Evolutionary conservation across 257 asterid genomes (phyloP), one percentile per base, ranked within the genome.

Genomic region (Osmanthus fragrans): DNA sequence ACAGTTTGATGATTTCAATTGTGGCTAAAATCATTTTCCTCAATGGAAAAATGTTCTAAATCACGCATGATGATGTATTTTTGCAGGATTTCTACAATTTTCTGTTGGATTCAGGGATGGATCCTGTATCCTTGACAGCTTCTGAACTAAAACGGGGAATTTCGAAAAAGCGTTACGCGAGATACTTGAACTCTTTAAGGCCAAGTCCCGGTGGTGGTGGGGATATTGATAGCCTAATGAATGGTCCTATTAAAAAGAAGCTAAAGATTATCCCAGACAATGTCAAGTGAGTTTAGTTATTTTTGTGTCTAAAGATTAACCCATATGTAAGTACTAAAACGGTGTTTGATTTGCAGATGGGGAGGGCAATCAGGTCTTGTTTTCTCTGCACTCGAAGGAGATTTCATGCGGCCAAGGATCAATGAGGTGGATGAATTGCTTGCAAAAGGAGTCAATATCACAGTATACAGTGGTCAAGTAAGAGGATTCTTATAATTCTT

Each of bases 391-490:
- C 13, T 93, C 8, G 77, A 29, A 32, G 94, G 87, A 11, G 97
- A 96, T 80, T 93, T 96, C 89, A 96, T 96, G 99, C 89, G 63
- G 67, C 97, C 98, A 37, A 89, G 96, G 81, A 93, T 89, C 85
- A 2, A 82, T 9, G 97, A 96, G 97, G 99, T 93, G 82, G 99
- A 88, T 89, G 85, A 89, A 77, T 72, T 95, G 45, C 86, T 95
- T 60, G 88, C 93, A 15, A 92, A 86, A 83, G 99, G 99, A 70
- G 97, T 95, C 74, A 87, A 93, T 84, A 73, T 95, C 29, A 93
- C 98, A 0, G 64, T 95, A 63, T 95, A 93, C 76, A 93, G 85
- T 85, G 99, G 99, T 23, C 99, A 95, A 80, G 99, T 95, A 87
- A 74, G 94, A 39, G 36, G 16, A 25, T 23, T 15, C 12, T 32